Conservation (phyloP, 495 filamentous ascomycete species). For the Annulohypoxylon nitens region DNA sequence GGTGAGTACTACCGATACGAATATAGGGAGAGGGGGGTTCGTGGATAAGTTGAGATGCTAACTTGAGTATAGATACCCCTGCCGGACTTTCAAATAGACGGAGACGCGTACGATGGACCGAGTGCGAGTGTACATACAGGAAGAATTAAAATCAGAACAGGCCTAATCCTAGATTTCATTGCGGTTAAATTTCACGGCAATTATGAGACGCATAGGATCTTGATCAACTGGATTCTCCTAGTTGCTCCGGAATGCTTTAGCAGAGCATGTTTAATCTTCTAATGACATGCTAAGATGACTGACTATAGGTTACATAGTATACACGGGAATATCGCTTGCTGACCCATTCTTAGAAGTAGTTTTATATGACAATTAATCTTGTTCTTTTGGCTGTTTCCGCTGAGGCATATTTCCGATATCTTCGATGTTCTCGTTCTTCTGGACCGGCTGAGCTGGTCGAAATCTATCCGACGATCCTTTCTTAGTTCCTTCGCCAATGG, state of each 20-base stretch:
- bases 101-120: slow-evolving; percentile 24
- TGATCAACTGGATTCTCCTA: background rate
- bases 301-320: background rate
- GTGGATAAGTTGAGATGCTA: slow-evolving; percentile 16
- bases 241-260: background rate
- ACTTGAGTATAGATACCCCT: slow-evolving; percentile 57
- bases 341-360: background rate
- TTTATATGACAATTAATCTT: background rate
- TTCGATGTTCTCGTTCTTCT: slow-evolving; percentile 53
- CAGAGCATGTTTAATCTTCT: slow-evolving; percentile 3
- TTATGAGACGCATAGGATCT: too few relatives aligned
- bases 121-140: slow-evolving; percentile 43
- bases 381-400: slow-evolving; percentile 16
- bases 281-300: background rate
- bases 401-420: slow-evolving; percentile 43
- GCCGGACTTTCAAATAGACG: slow-evolving; percentile 63
- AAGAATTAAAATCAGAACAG: slow-evolving; percentile 18
- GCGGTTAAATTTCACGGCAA: slow-evolving; percentile 17
- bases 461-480: slow-evolving; percentile 10
- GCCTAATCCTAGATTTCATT: slow-evolving; percentile 45
- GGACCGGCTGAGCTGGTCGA: slow-evolving; percentile 2
- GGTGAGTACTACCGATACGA: too few relatives aligned
- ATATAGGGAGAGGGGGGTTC: too few relatives aligned
- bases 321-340: slow-evolving; percentile 3
- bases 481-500: slow-evolving; percentile 68